Evolutionary conservation across 306 rosid genomes (phyloP).

Genomic region (Oemleria cerasiformis): DNA sequence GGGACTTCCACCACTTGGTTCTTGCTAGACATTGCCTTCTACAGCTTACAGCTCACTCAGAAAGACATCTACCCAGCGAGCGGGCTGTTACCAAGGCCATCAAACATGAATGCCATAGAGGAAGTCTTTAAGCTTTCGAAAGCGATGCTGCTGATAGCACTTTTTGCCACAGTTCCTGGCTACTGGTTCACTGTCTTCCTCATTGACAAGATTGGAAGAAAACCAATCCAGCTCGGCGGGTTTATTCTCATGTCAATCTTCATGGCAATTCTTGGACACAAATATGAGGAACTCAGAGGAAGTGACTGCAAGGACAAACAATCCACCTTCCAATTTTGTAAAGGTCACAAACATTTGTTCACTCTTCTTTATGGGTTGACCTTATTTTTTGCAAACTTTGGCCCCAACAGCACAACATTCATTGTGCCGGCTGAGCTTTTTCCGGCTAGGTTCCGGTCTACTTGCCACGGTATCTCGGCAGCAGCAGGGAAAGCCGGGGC

Average conservation of each 20-base stretch:
- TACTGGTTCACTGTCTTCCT: conserved; percentile 23
- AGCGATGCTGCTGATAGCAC: conserved; percentile 16
- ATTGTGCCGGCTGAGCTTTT: conserved; percentile 56
- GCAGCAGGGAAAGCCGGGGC: conserved; percentile 61
- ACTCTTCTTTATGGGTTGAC: conserved; percentile 34
- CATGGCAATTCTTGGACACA: conserved; percentile 15
- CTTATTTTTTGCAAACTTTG: conserved; percentile 63
- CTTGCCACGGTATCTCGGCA: conserved; percentile 58
- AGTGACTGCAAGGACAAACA: neutral
- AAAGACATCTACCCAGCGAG: conserved; percentile 18
- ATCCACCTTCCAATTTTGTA: neutral
- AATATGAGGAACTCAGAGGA: conserved; percentile 25
- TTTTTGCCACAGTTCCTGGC: conserved; percentile 16
- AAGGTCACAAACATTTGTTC: neutral
- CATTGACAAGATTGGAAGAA: conserved; percentile 15
- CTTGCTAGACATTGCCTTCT: conserved; percentile 20
- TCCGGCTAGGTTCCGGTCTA: conserved; percentile 49
- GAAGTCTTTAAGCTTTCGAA: conserved; percentile 19
- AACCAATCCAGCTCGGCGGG: conserved; percentile 15
- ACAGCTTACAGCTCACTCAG: conserved; percentile 22
- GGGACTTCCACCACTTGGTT: conserved; percentile 22
- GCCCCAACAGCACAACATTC: conserved; percentile 62
- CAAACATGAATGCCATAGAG: conserved; percentile 18
- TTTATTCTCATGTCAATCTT: conserved; percentile 20
- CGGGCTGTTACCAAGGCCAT: conserved; percentile 5